These are phyloP conservation scores for Pythium diclinum DNA, from an alignment of 352 stramenopile genomes.

Conservation along the genomic window DNA sequence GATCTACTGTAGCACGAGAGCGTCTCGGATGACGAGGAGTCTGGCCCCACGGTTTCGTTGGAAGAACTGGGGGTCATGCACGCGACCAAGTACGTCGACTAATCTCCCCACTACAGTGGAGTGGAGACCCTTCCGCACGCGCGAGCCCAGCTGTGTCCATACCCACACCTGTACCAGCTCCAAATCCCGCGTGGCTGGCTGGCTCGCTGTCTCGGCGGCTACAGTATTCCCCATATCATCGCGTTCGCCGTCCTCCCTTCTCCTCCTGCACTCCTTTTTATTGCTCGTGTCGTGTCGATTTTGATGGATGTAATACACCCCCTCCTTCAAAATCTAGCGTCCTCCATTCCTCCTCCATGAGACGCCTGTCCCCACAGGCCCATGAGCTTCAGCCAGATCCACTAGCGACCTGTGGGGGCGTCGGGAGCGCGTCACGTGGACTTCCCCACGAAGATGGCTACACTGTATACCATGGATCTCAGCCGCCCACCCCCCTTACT, in stretches of 20 bases:
- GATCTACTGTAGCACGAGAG: slow-evolving; percentile 20
- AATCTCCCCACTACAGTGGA: slow-evolving; percentile 20
- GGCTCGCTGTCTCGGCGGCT: not conserved
- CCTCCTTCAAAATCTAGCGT: not conserved
- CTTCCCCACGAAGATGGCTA: not conserved
- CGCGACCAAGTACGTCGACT: slow-evolving; percentile 81
- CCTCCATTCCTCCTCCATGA: not conserved
- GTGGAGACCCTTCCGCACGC: not conserved
- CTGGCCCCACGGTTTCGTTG: slow-evolving; percentile 44
- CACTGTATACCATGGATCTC: not conserved
- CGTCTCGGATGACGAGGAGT: slow-evolving; percentile 39
- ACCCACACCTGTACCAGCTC: not conserved
- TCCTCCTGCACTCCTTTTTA: slow-evolving; percentile 14
- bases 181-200: not conserved
- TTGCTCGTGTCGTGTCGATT: slow-evolving; percentile 11
- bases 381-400: not conserved
- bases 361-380: not conserved
- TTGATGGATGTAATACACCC: slow-evolving; percentile 23
- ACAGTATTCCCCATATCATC: not conserved
- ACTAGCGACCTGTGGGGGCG: not conserved
- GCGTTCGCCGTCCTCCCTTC: not conserved
- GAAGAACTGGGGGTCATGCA: slow-evolving; percentile 83
- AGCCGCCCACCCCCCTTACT: not conserved
- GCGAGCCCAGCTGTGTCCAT: not conserved
- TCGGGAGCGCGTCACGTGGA: not conserved